A percentile compares a stretch with the other conserved stretches of the same genome.
Conservation (phyloP, 2,329 filamentous ascomycete species). For the Neopestalotiopsis sp. region DNA sequence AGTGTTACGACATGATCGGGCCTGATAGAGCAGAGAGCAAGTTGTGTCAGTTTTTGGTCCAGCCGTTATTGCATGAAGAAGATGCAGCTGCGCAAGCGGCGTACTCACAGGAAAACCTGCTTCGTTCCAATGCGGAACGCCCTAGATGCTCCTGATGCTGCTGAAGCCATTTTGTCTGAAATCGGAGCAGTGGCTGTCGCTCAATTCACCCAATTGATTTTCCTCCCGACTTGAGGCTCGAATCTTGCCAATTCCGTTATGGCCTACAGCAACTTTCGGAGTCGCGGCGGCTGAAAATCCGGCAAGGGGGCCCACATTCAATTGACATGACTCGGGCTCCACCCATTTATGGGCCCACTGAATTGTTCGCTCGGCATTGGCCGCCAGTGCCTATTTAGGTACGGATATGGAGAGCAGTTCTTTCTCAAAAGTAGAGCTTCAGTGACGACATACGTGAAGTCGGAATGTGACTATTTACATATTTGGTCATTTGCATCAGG, state of each 20-base stretch:
- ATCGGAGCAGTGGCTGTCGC: neutral
- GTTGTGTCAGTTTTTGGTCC: constrained; percentile 10
- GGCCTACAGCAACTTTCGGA: constrained; percentile 16
- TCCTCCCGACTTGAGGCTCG: neutral
- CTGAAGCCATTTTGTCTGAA: constrained; percentile 26
- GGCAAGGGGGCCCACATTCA: neutral
- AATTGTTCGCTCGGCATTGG: neutral
- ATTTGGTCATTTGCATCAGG: neutral
- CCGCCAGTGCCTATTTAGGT: neutral
- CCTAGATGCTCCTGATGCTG: constrained; percentile 22
- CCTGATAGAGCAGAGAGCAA: constrained; percentile 1
- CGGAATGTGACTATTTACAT: neutral
- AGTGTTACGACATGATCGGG: constrained; percentile 22
- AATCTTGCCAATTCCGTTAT: constrained; percentile 14
- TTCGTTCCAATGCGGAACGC: constrained; percentile 35
- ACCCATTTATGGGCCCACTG: neutral
- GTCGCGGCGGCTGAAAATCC: constrained; percentile 19
- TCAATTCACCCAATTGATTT: neutral
- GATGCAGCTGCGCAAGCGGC: neutral
- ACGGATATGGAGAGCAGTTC: neutral
- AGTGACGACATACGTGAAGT: neutral
- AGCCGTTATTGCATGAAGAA: neutral
- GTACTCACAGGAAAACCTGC: constrained; percentile 38
- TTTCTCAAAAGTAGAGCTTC: neutral
- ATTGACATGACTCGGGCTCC: neutral